Evolutionary conservation across 2,329 filamentous ascomycete species (phyloP), one percentile per base, ranked within the genome.

Genomic region (Beauveria varroae): DNA sequence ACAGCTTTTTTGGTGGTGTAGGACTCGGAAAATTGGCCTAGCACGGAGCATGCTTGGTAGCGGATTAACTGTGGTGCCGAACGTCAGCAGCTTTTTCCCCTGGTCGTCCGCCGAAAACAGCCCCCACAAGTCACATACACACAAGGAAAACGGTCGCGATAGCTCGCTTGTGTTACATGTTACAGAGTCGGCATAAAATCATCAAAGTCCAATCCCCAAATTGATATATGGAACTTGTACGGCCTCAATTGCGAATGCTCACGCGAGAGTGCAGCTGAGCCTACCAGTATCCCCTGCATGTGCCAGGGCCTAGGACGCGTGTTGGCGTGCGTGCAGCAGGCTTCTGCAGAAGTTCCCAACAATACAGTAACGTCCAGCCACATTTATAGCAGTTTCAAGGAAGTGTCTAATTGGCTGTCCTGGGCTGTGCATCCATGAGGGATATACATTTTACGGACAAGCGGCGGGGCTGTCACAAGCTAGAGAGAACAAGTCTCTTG

Each of bases 11-110:
- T 30, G 34, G 24, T 7, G 22, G 37, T 30, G 34, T n/a, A 10
- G 12, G 12, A 22, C 10, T 10, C 37, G 10, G 57, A 53, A 59
- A 59, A 52, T 59, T 59, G 37, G 47, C 57, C 47, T 16, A 52
- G 22, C 9, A 22, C 6, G n/a, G 18, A 44, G 37, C 37, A 52
- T 6, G n/a, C 20, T 5, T 37, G 18, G 57, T 26, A 10, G 22
- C 57, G 57, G 57, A 59, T 59, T 52, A 59, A 59, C 57, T 59
- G 24, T 59, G 37, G 20, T 44, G 40, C 57, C 57, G 57, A 26
- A 8, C 26, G 40, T 34, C 50, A 24, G 20, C 5, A 50, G n/a
- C n/a, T 18, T 37, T 6, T 37, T 4, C 12, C 30, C 30, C 10
- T 14, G 12, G 30, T 14, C 5, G 5, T 37, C 5, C 12, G 34